Evolutionary conservation across 495 filamentous ascomycete genomes (phyloP).

Genomic region (Poronia punctata): DNA sequence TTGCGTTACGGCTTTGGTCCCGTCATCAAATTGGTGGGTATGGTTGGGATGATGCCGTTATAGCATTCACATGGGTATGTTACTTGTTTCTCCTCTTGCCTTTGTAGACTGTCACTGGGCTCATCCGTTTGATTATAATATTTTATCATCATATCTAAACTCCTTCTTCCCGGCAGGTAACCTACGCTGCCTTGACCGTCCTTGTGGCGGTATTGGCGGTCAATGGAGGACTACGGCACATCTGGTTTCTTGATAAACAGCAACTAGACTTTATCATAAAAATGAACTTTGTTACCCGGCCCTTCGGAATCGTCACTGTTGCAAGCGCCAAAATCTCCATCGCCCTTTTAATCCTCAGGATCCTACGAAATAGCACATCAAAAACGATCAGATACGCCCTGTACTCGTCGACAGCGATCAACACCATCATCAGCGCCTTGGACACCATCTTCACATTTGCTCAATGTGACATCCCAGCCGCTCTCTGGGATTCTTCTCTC

Average conservation of each 20-base stretch:
- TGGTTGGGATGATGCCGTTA: too few relatives aligned
- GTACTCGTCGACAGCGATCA: conserved; percentile 7
- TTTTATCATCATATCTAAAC: too few relatives aligned
- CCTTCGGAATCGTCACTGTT: conserved; percentile 7
- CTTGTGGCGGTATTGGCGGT: background rate
- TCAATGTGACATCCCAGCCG: conserved; percentile 12
- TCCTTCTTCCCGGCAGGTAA: too few relatives aligned
- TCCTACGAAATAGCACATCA: conserved; percentile 6
- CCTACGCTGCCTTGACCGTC: background rate
- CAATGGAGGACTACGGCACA: conserved; percentile 7
- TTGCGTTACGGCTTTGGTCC: too few relatives aligned
- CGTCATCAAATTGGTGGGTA: too few relatives aligned
- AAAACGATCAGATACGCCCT: conserved; percentile 6
- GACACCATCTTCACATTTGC: conserved; percentile 10
- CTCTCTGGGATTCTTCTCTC: conserved; percentile 10
- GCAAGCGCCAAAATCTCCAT: conserved; percentile 11
- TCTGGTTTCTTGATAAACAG: conserved; percentile 2
- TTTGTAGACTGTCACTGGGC: too few relatives aligned
- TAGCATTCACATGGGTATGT: too few relatives aligned
- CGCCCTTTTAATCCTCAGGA: conserved; percentile 9
- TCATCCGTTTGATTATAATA: too few relatives aligned
- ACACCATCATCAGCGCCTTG: background rate
- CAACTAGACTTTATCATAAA: background rate
- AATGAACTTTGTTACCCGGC: conserved; percentile 7
- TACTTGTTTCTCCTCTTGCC: too few relatives aligned